A percentile compares a stretch with the other conserved stretches of the same genome.
phyloP scores from a whole-genome alignment of 1,284 basidiomycete species.

The Ceratobasidium sp. region DNA sequence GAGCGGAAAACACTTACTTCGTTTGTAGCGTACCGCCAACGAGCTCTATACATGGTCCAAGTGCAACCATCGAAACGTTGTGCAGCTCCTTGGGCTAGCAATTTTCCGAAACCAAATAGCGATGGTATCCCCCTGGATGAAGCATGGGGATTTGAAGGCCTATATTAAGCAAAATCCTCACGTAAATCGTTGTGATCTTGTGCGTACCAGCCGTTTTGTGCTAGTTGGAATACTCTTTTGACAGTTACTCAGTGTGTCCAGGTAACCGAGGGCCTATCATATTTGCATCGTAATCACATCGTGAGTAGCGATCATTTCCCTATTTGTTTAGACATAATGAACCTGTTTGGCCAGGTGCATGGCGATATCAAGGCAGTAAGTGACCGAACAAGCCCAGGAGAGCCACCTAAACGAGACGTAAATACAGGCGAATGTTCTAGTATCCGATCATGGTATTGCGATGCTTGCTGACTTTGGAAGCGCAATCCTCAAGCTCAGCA shows the following conservation, averaged over 20 bases:
- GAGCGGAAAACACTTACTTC: no score
- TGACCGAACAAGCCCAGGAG: not conserved
- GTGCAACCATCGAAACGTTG: not conserved
- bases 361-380: slow-evolving; percentile 21
- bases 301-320: no score
- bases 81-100: not conserved
- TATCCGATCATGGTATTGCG: no score
- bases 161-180: not conserved
- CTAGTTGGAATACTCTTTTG: no score
- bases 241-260: not conserved
- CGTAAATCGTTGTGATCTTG: not conserved
- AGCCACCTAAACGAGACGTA: no score
- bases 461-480: no score
- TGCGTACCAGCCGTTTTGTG: not conserved
- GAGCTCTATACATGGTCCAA: slow-evolving; percentile 13
- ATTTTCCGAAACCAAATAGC: not conserved
- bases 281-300: no score
- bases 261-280: no score
- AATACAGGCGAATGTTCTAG: no score
- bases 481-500: no score
- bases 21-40: not conserved
- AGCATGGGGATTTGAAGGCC: not conserved
- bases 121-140: slow-evolving; percentile 28
- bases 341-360: not conserved
- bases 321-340: no score